These are phyloP conservation scores for Botrytis pseudocinerea DNA, from an alignment of 2,329 filamentous ascomycete genomes.

Conservation along the genomic window DNA sequence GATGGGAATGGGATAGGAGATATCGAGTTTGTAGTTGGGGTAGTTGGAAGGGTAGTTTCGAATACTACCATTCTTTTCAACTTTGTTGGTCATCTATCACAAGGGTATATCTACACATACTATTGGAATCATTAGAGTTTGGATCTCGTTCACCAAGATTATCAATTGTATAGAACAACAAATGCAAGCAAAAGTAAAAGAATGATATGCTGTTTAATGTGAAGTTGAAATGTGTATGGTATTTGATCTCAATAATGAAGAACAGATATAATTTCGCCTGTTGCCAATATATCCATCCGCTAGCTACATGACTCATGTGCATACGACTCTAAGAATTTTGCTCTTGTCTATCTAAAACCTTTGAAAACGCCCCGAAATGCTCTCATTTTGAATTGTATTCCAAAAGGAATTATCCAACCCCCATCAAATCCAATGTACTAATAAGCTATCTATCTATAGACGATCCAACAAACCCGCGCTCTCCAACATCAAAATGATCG, in stretches of 20 bases:
- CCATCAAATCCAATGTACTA: slow-evolving; percentile 13
- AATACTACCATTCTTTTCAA: too few relatives aligned
- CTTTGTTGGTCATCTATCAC: too few relatives aligned
- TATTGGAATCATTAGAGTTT: too few relatives aligned
- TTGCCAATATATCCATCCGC: not conserved
- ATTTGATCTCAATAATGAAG: not conserved
- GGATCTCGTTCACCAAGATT: too few relatives aligned
- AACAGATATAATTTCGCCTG: not conserved
- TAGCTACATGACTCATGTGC: not conserved
- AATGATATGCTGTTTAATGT: not conserved
- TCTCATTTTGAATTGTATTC: not conserved
- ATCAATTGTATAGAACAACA: too few relatives aligned
- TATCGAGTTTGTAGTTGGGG: too few relatives aligned
- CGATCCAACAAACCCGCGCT: slow-evolving; percentile 82
- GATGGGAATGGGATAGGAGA: too few relatives aligned
- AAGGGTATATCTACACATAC: too few relatives aligned
- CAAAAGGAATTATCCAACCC: slow-evolving; percentile 1
- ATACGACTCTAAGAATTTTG: slow-evolving; percentile 1
- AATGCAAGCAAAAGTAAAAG: too few relatives aligned
- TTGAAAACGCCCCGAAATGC: slow-evolving; percentile 5
- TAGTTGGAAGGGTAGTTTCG: too few relatives aligned
- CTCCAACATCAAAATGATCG: slow-evolving; percentile 93
- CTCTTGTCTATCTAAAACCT: slow-evolving; percentile 8
- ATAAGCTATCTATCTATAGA: slow-evolving; percentile 32
- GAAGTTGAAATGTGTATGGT: not conserved